Percentiles rank a stretch among this genome's conserved stretches.
Conservation (phyloP, 163 green algal genomes). For the Chlamydomonas reinhardtii region DNA sequence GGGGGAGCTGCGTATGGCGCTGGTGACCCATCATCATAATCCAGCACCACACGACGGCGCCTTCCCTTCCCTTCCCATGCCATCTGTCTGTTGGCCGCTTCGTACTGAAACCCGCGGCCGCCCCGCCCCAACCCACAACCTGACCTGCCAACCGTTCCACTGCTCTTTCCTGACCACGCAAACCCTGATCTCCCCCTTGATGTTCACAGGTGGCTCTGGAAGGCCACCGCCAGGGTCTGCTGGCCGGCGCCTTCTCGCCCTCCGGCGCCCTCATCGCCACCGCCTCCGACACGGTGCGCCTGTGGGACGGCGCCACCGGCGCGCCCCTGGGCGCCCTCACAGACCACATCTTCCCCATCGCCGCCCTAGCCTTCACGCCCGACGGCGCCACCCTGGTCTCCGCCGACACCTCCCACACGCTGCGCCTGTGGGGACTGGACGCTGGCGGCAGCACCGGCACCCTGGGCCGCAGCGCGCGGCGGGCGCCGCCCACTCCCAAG, state of each 20-base stretch:
- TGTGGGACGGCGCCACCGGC: constrained; percentile 32
- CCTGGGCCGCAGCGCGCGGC: neutral
- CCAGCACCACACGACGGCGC: too few relatives aligned
- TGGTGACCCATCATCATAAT: too few relatives aligned
- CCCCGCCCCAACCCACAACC: too few relatives aligned
- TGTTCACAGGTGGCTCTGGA: constrained; percentile 6
- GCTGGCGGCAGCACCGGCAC: neutral
- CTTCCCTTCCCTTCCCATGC: too few relatives aligned
- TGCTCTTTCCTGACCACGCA: too few relatives aligned
- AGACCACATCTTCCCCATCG: constrained; percentile 40
- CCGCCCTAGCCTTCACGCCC: constrained; percentile 31
- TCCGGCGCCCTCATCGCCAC: constrained; percentile 1
- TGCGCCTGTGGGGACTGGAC: constrained; percentile 28
- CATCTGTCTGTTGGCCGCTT: too few relatives aligned
- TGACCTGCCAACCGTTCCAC: too few relatives aligned
- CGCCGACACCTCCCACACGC: constrained; percentile 36
- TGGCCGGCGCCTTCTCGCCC: constrained; percentile 28
- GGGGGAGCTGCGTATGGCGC: too few relatives aligned
- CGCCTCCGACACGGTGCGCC: constrained; percentile 24
- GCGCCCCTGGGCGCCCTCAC: constrained; percentile 13
- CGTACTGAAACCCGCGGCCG: too few relatives aligned
- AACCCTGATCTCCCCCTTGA: too few relatives aligned
- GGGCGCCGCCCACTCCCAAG: constrained; percentile 12
- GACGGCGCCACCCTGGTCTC: constrained; percentile 20
- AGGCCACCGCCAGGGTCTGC: constrained; percentile 8